A percentile compares a stretch with the other conserved stretches of the same genome.
Conservation (phyloP, 2,329 filamentous ascomycete species). For the Rhexocercosporidium sp. region DNA sequence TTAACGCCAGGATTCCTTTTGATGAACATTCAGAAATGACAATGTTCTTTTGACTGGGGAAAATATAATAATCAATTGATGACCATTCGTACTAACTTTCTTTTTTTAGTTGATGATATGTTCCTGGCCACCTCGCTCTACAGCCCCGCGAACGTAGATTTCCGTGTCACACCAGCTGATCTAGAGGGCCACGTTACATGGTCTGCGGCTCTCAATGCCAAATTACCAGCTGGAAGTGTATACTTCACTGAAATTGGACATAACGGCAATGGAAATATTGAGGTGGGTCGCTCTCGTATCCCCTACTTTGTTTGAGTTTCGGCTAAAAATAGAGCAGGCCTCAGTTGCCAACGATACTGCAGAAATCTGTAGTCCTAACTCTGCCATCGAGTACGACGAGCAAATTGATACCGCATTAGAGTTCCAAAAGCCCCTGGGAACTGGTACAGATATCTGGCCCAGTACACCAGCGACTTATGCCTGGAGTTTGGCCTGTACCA, state of each 20-base stretch:
- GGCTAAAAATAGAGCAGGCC: conserved; percentile 6
- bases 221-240: conserved; percentile 55
- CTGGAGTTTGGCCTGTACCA: conserved; percentile 46
- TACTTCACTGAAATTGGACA: conserved; percentile 60
- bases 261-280: conserved; percentile 58
- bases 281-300: conserved; percentile 30
- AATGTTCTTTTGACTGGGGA: neutral
- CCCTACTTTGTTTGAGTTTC: conserved; percentile 3
- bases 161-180: conserved; percentile 44
- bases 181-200: conserved; percentile 51
- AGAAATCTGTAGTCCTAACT: neutral
- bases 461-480: conserved; percentile 29
- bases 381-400: conserved; percentile 51
- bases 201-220: conserved; percentile 48
- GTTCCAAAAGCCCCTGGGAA: conserved; percentile 53
- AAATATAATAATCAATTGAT: conserved; percentile 19
- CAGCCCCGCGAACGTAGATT: conserved; percentile 11
- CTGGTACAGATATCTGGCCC: conserved; percentile 55
- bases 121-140: conserved; percentile 48
- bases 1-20: neutral
- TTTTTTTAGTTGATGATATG: conserved; percentile 59
- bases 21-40: neutral
- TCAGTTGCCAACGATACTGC: neutral
- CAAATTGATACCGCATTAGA: conserved; percentile 52
- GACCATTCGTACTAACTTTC: neutral